Evolutionary conservation across 495 filamentous ascomycete genomes (phyloP).

Genomic region (Aspergillus sclerotioniger): DNA sequence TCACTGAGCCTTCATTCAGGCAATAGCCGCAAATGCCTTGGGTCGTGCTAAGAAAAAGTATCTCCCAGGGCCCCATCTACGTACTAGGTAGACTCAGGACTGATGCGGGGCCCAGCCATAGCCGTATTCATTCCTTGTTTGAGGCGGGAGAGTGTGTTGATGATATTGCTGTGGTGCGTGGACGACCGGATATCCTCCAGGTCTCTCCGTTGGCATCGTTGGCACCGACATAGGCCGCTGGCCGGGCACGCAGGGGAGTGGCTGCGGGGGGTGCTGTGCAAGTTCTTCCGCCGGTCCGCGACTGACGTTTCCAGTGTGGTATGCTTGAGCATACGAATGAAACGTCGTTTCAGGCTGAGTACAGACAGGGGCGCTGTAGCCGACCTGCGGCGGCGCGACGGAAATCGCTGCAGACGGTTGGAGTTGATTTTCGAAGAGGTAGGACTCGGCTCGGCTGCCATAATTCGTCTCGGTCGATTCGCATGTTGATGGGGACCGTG

Average conservation of each 20-base stretch:
- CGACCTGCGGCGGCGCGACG: constrained; percentile 11
- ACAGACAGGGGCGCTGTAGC: constrained; percentile 10
- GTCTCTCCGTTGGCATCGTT: constrained; percentile 11
- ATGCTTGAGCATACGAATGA: constrained; percentile 17
- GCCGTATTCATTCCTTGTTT: constrained; percentile 13
- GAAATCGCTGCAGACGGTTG: constrained; percentile 16
- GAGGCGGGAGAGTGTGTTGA: constrained; percentile 4
- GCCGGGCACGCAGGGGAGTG: constrained; percentile 7
- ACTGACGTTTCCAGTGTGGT: constrained; percentile 8
- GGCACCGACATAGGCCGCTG: constrained; percentile 21
- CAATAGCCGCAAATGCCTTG: neutral
- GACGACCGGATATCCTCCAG: constrained; percentile 14
- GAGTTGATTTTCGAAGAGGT: constrained; percentile 19
- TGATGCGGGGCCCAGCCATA: constrained; percentile 20
- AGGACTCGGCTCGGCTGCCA: constrained; percentile 20
- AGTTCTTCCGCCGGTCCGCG: constrained; percentile 16
- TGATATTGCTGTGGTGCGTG: constrained; percentile 17
- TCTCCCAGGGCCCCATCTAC: neutral
- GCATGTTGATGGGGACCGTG: constrained; percentile 20
- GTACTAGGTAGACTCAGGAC: constrained; percentile 9
- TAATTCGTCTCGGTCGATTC: constrained; percentile 24
- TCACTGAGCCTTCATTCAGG: neutral
- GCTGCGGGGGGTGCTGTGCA: constrained; percentile 10
- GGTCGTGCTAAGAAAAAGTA: neutral
- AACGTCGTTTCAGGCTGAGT: constrained; percentile 10